phyloP scores from a whole-genome alignment of 306 rosid genomes.

The Pyrus communis region DNA sequence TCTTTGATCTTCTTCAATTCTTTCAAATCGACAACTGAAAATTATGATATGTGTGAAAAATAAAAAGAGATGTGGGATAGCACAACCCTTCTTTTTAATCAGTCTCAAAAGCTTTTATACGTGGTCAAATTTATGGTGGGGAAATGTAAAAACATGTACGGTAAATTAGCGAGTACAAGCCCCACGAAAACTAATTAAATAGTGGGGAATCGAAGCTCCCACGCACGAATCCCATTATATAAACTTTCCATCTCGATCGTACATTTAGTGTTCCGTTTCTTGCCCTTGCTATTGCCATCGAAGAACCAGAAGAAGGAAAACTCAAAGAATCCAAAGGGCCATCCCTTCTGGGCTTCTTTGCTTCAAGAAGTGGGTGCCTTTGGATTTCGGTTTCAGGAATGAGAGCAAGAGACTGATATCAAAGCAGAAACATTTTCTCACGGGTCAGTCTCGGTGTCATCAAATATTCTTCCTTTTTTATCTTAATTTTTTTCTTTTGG shows the following conservation, averaged over 20 bases:
- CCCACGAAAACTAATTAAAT: neutral
- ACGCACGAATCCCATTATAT: slow-evolving; percentile 3
- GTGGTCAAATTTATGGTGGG: neutral
- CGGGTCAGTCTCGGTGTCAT: slow-evolving; percentile 4
- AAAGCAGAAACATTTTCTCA: neutral
- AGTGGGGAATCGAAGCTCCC: slow-evolving; percentile 1
- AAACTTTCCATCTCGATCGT: neutral
- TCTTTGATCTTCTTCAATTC: too few species aligned
- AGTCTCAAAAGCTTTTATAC: too few species aligned
- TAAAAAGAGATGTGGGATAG: too few species aligned
- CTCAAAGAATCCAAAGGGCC: neutral
- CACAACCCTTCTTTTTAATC: too few species aligned
- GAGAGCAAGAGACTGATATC: neutral
- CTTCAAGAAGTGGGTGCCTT: neutral
- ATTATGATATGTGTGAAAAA: too few species aligned
- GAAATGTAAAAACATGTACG: neutral
- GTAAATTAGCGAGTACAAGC: neutral
- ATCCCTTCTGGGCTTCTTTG: slow-evolving; percentile 1
- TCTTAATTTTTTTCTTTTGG: neutral
- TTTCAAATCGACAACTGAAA: too few species aligned
- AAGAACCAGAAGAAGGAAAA: neutral
- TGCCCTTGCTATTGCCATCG: neutral
- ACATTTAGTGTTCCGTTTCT: neutral
- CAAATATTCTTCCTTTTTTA: neutral
- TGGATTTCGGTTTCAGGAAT: slow-evolving; percentile 17